Conservation (phyloP, 257 asterid species). For the Solanum raphanifolium region DNA sequence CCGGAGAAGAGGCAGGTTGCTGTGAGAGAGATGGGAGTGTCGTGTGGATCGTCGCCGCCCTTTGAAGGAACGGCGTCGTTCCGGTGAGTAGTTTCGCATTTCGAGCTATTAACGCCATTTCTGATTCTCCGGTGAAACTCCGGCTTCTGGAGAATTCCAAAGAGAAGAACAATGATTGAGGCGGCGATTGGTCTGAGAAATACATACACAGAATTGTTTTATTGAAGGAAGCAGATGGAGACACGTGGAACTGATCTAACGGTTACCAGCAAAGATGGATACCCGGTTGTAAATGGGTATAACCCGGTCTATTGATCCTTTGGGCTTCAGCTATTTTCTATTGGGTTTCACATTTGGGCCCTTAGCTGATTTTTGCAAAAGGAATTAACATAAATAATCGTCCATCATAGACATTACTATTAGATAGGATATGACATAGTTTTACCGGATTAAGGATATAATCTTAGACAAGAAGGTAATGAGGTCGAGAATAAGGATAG, state of each 20-base stretch:
- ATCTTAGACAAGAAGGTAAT: background rate
- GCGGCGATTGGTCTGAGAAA: background rate
- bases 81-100: slow-evolving; percentile 47
- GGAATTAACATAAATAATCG: background rate
- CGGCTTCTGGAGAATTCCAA: background rate
- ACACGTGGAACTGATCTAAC: background rate
- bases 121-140: background rate
- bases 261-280: background rate
- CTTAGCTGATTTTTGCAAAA: background rate
- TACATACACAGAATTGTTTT: background rate
- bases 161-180: background rate
- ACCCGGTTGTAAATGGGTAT: background rate
- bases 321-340: background rate
- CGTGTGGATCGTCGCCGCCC: slow-evolving; percentile 74
- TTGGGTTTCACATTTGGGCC: background rate
- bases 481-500: rapidly evolving
- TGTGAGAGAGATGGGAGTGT: slow-evolving; percentile 53
- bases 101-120: slow-evolving; percentile 70
- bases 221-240: background rate
- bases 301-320: background rate
- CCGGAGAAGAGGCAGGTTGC: slow-evolving; percentile 47
- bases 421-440: rapidly evolving
- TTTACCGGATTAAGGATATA: background rate
- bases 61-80: slow-evolving; percentile 42
- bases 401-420: background rate